phyloP scores from a whole-genome alignment of 495 filamentous ascomycete species.

The Wilcoxina mikolae region DNA sequence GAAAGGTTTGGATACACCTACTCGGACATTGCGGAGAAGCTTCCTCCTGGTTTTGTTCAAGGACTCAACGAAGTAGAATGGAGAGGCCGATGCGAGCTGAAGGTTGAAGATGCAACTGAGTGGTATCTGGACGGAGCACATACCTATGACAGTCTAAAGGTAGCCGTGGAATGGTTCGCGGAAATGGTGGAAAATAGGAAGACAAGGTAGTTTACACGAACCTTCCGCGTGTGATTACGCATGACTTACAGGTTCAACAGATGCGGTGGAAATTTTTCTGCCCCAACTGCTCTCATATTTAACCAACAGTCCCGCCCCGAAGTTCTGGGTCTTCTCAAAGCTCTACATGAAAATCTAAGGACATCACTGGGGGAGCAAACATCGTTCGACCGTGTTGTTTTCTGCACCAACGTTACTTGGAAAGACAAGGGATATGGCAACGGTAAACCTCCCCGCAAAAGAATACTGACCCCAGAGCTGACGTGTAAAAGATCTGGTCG shows the following conservation, averaged over 20 bases:
- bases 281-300: slow-evolving; percentile 47
- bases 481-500: neutral
- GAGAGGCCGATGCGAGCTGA: slow-evolving; percentile 71
- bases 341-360: neutral
- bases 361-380: too few species aligned
- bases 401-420: slow-evolving; percentile 81
- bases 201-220: slow-evolving; percentile 23
- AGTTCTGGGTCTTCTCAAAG: slow-evolving; percentile 22
- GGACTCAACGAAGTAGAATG: slow-evolving; percentile 64
- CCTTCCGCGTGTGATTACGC: too few species aligned
- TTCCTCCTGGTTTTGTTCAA: slow-evolving; percentile 34
- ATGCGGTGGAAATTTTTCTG: neutral
- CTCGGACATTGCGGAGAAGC: neutral
- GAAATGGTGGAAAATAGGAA: too few species aligned
- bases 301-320: slow-evolving; percentile 70
- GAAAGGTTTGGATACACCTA: slow-evolving; percentile 1
- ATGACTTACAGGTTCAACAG: too few species aligned
- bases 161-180: slow-evolving; percentile 67
- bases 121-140: slow-evolving; percentile 93
- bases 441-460: too few species aligned
- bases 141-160: slow-evolving; percentile 73
- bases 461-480: neutral
- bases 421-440: slow-evolving; percentile 49
- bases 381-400: slow-evolving; percentile 66
- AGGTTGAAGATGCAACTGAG: slow-evolving; percentile 43